These are phyloP conservation scores for Malassezia furfur DNA, from an alignment of 1,284 basidiomycete genomes.

Conservation along the genomic window DNA sequence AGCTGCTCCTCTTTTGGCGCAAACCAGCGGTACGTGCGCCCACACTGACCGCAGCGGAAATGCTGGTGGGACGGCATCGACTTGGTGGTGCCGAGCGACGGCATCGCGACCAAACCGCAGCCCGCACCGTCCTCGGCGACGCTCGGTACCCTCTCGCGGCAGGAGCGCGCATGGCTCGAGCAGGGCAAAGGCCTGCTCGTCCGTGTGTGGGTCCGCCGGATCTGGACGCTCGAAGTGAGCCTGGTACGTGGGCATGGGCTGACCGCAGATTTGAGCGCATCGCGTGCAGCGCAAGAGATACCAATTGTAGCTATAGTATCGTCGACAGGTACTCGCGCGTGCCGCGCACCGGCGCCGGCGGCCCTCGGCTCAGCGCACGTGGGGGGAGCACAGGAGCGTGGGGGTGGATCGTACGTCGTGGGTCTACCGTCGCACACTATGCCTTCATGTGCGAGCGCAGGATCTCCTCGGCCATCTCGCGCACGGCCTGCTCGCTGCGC, in stretches of 20 bases:
- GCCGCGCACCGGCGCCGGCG: too few species aligned
- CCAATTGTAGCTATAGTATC: background rate
- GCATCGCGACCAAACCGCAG: background rate
- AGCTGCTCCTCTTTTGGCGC: slow-evolving; percentile 92
- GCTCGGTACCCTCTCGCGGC: slow-evolving; percentile 28
- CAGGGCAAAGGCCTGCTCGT: slow-evolving; percentile 36
- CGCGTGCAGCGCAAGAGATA: background rate
- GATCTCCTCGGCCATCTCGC: slow-evolving; percentile 14
- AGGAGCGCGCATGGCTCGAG: slow-evolving; percentile 35
- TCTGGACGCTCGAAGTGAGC: slow-evolving; percentile 97
- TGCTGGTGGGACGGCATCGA: slow-evolving; percentile 99
- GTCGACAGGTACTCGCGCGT: too few species aligned
- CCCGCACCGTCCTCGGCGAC: background rate
- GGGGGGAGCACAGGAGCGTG: too few species aligned
- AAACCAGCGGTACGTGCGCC: slow-evolving; percentile 63
- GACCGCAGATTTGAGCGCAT: background rate
- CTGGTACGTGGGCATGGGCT: slow-evolving; percentile 54
- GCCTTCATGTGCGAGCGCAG: slow-evolving; percentile 2
- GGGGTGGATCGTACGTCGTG: background rate
- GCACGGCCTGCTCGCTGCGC: slow-evolving; percentile 11
- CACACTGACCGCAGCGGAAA: slow-evolving; percentile 56
- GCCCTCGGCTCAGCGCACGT: too few species aligned
- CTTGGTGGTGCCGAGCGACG: slow-evolving; percentile 58
- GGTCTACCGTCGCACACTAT: background rate
- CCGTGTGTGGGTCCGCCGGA: slow-evolving; percentile 78